phyloP scores from a whole-genome alignment of 768 basidiomycete species.

The Agrocybe chaxingu region DNA sequence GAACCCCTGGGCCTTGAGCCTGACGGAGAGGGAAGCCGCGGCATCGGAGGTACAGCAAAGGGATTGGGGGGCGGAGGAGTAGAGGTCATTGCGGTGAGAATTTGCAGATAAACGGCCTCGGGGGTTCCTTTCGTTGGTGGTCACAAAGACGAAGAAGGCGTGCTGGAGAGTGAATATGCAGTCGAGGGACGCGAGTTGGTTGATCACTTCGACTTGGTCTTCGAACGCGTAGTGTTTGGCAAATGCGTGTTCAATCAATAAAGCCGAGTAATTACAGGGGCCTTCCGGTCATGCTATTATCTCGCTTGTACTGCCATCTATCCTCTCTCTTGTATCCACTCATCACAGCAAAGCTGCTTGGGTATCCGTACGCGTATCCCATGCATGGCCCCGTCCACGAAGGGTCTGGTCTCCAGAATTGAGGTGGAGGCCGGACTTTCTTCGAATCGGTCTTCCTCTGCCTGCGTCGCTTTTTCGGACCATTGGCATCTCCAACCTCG shows the following conservation, averaged over 20 bases:
- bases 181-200: background rate
- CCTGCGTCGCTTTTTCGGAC: slow-evolving; percentile 13
- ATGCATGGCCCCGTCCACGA: slow-evolving; percentile 32
- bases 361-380: slow-evolving; percentile 43
- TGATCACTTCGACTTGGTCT: background rate
- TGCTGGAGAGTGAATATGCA: background rate
- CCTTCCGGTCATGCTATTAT: slow-evolving; percentile 17
- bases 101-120: background rate
- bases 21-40: slow-evolving; percentile 52
- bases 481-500: background rate
- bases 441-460: slow-evolving; percentile 4
- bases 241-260: slow-evolving; percentile 1
- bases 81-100: slow-evolving; percentile 26
- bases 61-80: slow-evolving; percentile 49
- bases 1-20: slow-evolving; percentile 62
- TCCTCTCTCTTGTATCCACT: slow-evolving; percentile 4
- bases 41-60: slow-evolving; percentile 43
- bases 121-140: too few relatives aligned
- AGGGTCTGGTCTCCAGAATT: slow-evolving; percentile 40
- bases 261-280: background rate
- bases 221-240: too few relatives aligned
- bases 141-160: too few relatives aligned
- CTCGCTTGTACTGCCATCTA: slow-evolving; percentile 15
- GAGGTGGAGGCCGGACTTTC: slow-evolving; percentile 27
- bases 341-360: slow-evolving; percentile 21